Conservation (phyloP, 2,329 filamentous ascomycete genomes). For the Fragosphaeria purpurea region DNA sequence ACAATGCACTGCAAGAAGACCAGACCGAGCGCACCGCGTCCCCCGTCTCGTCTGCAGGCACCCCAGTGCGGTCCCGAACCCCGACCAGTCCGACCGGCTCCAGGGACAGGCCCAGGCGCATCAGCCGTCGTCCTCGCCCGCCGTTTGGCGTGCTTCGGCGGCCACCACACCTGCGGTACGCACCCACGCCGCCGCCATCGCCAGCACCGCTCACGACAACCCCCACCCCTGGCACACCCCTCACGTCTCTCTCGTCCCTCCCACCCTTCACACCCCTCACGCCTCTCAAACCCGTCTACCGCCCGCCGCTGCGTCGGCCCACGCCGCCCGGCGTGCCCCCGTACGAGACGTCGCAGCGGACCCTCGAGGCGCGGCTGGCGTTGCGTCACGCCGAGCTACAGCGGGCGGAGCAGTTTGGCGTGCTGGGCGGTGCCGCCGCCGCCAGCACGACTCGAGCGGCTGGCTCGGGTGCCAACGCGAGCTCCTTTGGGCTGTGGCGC, state of each 20-base stretch:
- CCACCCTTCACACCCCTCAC: background rate
- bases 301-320: slow-evolving; percentile 8
- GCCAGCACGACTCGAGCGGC: background rate
- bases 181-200: background rate
- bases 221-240: too few species aligned
- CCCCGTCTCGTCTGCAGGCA: too few species aligned
- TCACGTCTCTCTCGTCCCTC: background rate
- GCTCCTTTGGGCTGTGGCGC: too few species aligned
- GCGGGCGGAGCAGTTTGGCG: background rate
- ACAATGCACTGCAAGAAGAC: too few species aligned
- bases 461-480: background rate
- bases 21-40: too few species aligned
- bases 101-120: too few species aligned
- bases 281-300: slow-evolving; percentile 10
- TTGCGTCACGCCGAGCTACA: background rate
- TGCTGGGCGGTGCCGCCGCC: too few species aligned
- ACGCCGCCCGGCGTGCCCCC: slow-evolving; percentile 13
- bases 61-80: too few species aligned
- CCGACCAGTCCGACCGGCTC: too few species aligned
- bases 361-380: slow-evolving; percentile 4
- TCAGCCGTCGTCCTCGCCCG: too few species aligned
- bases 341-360: slow-evolving; percentile 7
- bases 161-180: too few species aligned
- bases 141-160: too few species aligned
- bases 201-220: background rate